Evolutionary conservation across 176 grass and related monocot species (phyloP).

Genomic region (Musa schizocarpa): DNA sequence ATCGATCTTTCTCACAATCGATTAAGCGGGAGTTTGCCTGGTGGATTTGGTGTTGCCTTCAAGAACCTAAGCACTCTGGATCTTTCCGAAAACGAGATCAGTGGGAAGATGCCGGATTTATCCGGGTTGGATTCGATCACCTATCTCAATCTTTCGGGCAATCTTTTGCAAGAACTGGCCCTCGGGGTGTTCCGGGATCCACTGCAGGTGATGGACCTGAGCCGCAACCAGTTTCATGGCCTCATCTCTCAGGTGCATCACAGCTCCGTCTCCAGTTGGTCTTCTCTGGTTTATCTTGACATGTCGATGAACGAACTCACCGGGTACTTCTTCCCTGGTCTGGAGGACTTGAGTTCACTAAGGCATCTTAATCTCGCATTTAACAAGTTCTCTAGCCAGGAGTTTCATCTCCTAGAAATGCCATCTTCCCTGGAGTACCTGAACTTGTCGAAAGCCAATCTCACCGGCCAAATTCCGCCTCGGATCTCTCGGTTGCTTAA

Average conservation of each 20-base stretch:
- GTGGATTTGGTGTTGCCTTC: slow-evolving; percentile 13
- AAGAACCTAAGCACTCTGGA: slow-evolving; percentile 23
- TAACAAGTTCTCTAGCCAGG: slow-evolving; percentile 46
- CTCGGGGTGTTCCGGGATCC: slow-evolving; percentile 37
- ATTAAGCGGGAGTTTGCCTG: slow-evolving; percentile 29
- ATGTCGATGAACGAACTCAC: slow-evolving; percentile 62
- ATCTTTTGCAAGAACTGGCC: slow-evolving; percentile 34
- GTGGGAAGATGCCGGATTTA: slow-evolving; percentile 45
- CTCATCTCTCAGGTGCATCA: slow-evolving; percentile 39
- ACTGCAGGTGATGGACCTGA: slow-evolving; percentile 64
- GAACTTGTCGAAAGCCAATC: slow-evolving; percentile 73
- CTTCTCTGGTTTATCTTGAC: slow-evolving; percentile 66
- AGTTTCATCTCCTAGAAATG: slow-evolving; percentile 33
- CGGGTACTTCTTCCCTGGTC: slow-evolving; percentile 37
- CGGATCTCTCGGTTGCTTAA: slow-evolving; percentile 34
- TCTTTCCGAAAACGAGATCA: slow-evolving; percentile 25
- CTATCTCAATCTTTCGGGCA: slow-evolving; percentile 75
- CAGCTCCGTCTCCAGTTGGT: slow-evolving; percentile 37
- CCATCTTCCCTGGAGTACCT: slow-evolving; percentile 61
- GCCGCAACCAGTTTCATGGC: slow-evolving; percentile 61
- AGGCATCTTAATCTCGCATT: slow-evolving; percentile 83
- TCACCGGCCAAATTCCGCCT: slow-evolving; percentile 47
- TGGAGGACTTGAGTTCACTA: slow-evolving; percentile 26
- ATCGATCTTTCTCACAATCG: slow-evolving; percentile 70
- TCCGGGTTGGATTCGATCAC: slow-evolving; percentile 43